Conservation (phyloP, 1,284 basidiomycete species). For the Ceratobasidium sp. region DNA sequence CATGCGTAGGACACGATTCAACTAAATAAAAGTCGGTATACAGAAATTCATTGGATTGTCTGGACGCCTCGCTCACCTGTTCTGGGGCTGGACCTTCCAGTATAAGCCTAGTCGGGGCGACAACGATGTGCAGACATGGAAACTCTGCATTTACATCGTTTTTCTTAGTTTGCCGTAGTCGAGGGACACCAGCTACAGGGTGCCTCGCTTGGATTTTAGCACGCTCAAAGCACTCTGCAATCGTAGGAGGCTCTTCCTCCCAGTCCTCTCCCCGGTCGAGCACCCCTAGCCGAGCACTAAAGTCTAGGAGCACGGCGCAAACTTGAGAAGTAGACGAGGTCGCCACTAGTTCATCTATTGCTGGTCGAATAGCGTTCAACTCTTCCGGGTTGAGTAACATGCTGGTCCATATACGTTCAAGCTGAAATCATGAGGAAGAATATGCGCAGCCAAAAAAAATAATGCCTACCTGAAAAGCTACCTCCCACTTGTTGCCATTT, state of each 20-base stretch:
- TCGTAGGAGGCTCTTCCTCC: constrained; percentile 54
- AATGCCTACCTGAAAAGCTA: constrained; percentile 37
- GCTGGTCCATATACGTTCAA: constrained; percentile 52
- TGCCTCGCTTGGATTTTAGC: constrained; percentile 46
- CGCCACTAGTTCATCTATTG: constrained; percentile 56
- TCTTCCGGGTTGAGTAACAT: constrained; percentile 53
- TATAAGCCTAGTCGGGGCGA: constrained; percentile 65
- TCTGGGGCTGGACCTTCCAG: constrained; percentile 69
- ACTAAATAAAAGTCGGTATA: constrained; percentile 42
- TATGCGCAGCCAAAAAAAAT: constrained; percentile 57
- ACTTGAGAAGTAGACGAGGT: constrained; percentile 6
- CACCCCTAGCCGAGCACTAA: constrained; percentile 51
- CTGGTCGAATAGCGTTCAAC: constrained; percentile 51
- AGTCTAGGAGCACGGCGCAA: constrained; percentile 46
- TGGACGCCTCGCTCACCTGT: constrained; percentile 47
- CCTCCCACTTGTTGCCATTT: constrained; percentile 49
- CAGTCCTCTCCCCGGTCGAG: constrained; percentile 57
- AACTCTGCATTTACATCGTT: constrained; percentile 51
- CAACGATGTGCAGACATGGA: constrained; percentile 59
- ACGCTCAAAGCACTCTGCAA: constrained; percentile 58
- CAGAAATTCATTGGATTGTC: neutral
- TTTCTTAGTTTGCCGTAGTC: constrained; percentile 39
- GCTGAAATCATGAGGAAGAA: constrained; percentile 48
- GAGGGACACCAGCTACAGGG: constrained; percentile 42
- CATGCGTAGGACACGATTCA: constrained; percentile 60